Evolutionary conservation across 768 basidiomycete genomes (phyloP).

Genomic region (Suillus weaverae): DNA sequence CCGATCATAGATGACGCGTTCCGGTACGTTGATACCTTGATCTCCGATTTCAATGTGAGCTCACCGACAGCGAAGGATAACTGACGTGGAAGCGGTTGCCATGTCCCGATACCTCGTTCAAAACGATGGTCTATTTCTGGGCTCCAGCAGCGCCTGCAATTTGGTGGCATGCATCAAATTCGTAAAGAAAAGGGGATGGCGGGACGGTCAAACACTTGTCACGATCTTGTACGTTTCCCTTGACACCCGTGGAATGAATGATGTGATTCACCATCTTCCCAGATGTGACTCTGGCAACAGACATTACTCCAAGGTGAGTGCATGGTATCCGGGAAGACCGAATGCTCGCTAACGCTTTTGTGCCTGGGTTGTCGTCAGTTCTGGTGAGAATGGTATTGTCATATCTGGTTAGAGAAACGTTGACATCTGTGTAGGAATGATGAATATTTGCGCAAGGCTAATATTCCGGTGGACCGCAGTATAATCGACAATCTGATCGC

Average conservation of each 20-base stretch:
- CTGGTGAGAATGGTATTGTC: slow-evolving; percentile 38
- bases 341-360: background rate
- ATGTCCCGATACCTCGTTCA: slow-evolving; percentile 94
- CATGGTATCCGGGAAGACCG: background rate
- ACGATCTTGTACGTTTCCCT: slow-evolving; percentile 71
- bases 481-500: slow-evolving; percentile 43
- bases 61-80: slow-evolving; percentile 53
- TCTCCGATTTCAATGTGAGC: background rate
- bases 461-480: slow-evolving; percentile 41
- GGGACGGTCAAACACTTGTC: slow-evolving; percentile 68
- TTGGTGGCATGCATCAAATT: slow-evolving; percentile 88
- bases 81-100: slow-evolving; percentile 90
- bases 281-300: slow-evolving; percentile 90
- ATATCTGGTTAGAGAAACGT: background rate
- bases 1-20: slow-evolving; percentile 89
- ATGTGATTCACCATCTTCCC: background rate
- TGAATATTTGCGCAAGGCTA: slow-evolving; percentile 43
- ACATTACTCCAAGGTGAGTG: slow-evolving; percentile 81
- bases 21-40: slow-evolving; percentile 46
- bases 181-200: slow-evolving; percentile 67
- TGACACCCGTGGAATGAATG: background rate
- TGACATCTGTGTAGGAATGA: slow-evolving; percentile 44
- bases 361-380: slow-evolving; percentile 34
- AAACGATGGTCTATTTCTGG: slow-evolving; percentile 90
- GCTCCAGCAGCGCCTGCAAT: slow-evolving; percentile 96